Conservation (phyloP, 495 filamentous ascomycete species). For the Hypoxylon rickii region DNA sequence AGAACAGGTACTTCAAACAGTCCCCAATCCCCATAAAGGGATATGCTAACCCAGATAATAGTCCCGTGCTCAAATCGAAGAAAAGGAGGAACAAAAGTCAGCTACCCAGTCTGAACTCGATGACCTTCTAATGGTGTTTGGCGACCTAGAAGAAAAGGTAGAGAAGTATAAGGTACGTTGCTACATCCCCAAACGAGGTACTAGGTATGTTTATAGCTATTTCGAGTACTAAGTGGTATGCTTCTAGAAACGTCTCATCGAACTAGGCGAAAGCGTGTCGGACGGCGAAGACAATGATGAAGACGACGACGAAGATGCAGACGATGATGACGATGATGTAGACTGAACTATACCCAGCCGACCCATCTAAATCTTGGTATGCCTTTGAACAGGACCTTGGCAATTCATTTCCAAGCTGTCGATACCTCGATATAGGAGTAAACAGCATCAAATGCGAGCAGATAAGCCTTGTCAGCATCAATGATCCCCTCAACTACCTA, state of each 20-base stretch:
- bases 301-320: slow-evolving; percentile 61
- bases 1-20: slow-evolving; percentile 29
- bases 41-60: slow-evolving; percentile 27
- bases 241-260: slow-evolving; percentile 70
- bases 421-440: too few relatives aligned
- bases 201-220: too few relatives aligned
- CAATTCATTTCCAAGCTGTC: too few relatives aligned
- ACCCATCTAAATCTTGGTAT: too few relatives aligned
- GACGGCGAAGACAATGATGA: slow-evolving; percentile 78
- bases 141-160: slow-evolving; percentile 86
- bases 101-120: slow-evolving; percentile 74
- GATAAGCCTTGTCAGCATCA: too few relatives aligned
- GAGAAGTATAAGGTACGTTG: slow-evolving; percentile 74
- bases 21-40: slow-evolving; percentile 20
- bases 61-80: slow-evolving; percentile 43
- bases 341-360: slow-evolving; percentile 1
- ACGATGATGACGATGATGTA: slow-evolving; percentile 38
- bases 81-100: slow-evolving; percentile 68
- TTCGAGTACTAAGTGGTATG: slow-evolving; percentile 28
- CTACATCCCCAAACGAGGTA: too few relatives aligned
- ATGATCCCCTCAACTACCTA: too few relatives aligned
- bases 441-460: too few relatives aligned
- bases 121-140: slow-evolving; percentile 84
- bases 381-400: too few relatives aligned
- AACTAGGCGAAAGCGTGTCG: slow-evolving; percentile 72